These are phyloP conservation scores for Boechera divaricarpa DNA, from an alignment of 345 rosid species.

Conservation along the genomic window DNA sequence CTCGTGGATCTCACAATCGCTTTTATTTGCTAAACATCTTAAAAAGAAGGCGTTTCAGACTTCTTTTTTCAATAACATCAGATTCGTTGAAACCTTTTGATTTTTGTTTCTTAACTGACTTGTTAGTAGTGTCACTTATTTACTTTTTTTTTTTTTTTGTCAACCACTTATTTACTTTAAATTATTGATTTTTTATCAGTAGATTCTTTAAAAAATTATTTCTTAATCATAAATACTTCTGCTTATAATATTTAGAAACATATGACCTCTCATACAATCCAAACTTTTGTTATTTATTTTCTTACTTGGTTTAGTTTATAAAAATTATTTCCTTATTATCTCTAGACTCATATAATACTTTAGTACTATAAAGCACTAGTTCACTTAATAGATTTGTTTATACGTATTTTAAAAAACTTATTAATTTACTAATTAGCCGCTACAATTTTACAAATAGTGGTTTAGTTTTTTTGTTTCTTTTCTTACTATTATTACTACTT, in stretches of 20 bases:
- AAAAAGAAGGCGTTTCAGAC: neutral
- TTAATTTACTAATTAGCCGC: neutral
- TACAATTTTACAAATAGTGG: neutral
- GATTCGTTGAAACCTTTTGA: neutral
- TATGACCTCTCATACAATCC: neutral
- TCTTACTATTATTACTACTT: neutral
- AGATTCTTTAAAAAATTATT: no score
- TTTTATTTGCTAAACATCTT: neutral
- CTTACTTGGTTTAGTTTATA: no score
- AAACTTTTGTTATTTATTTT: neutral
- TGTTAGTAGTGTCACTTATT: neutral
- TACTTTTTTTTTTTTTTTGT: no score
- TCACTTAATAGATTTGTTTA: no score
- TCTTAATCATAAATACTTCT: neutral
- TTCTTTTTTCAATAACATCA: neutral
- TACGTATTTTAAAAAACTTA: no score
- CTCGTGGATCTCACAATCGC: conserved; percentile 11
- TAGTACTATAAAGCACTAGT: no score
- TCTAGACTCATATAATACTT: no score
- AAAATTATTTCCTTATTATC: no score
- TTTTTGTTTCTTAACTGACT: neutral
- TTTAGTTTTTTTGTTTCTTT: neutral
- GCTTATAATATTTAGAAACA: neutral
- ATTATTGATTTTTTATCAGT: no score
- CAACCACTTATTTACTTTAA: neutral